These are phyloP conservation scores for Periconia sp. DNA, from an alignment of 2,329 filamentous ascomycete species.

Conservation along the genomic window DNA sequence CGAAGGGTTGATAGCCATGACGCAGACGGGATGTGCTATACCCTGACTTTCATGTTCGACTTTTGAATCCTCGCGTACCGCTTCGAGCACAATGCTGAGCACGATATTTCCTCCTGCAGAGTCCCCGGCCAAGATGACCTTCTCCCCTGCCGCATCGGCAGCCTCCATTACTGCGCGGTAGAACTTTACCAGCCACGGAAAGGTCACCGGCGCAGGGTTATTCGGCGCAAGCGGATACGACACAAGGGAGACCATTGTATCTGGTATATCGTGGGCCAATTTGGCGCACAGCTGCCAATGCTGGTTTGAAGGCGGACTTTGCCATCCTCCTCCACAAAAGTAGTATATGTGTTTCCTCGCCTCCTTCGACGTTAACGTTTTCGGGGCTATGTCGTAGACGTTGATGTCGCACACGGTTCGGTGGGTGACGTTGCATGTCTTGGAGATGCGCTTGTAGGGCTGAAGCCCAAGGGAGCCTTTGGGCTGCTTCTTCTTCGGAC, in stretches of 20 bases:
- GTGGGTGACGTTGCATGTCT: conserved; percentile 47
- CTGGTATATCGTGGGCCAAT: conserved; percentile 50
- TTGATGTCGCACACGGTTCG: conserved; percentile 51
- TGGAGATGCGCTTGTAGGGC: conserved; percentile 40
- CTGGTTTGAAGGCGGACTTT: conserved; percentile 54
- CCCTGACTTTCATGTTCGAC: neutral
- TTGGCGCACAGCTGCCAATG: conserved; percentile 61
- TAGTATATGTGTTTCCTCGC: conserved; percentile 56
- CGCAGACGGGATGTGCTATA: conserved; percentile 36
- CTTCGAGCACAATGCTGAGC: conserved; percentile 49
- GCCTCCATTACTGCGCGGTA: conserved; percentile 51
- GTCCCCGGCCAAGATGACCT: conserved; percentile 60
- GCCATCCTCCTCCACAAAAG: conserved; percentile 64
- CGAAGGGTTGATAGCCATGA: conserved; percentile 57
- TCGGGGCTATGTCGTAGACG: conserved; percentile 52
- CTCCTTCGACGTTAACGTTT: conserved; percentile 11
- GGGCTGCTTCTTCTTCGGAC: conserved; percentile 37
- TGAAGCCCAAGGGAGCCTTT: conserved; percentile 50
- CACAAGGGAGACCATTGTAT: conserved; percentile 54
- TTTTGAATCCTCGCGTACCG: conserved; percentile 40
- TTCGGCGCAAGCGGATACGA: conserved; percentile 62
- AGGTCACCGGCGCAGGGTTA: conserved; percentile 55
- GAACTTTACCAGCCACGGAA: conserved; percentile 56
- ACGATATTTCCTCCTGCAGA: conserved; percentile 63
- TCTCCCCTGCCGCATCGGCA: conserved; percentile 48